Conservation (phyloP, 805 yeast genomes). For the Teunomyces stri region DNA sequence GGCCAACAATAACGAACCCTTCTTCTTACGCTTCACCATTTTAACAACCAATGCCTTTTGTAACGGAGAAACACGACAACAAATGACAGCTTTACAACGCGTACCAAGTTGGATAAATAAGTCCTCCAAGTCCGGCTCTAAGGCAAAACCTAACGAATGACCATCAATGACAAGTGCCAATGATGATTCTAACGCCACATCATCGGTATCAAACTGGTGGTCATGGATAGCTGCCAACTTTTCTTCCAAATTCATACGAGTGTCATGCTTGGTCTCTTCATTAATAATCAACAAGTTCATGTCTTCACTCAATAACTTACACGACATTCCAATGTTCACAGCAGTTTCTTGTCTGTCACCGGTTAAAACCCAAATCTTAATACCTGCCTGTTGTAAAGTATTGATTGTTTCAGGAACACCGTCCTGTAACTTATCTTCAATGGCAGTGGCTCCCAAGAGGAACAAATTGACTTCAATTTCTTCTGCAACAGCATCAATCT, state of each 20-base stretch:
- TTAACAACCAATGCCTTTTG: constrained; percentile 96
- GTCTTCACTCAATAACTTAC: constrained; percentile 89
- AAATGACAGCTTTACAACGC: constrained; percentile 90
- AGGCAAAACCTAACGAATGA: constrained; percentile 80
- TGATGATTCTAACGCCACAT: constrained; percentile 55
- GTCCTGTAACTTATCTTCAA: constrained; percentile 95
- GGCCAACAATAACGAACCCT: constrained; percentile 75
- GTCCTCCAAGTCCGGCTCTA: constrained; percentile 78
- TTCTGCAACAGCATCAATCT: constrained; percentile 87
- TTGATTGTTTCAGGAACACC: constrained; percentile 98
- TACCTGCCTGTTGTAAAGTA: constrained; percentile 93
- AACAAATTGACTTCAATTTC: constrained; percentile 76
- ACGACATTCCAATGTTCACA: constrained; percentile 96
- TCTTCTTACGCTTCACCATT: constrained; percentile 77
- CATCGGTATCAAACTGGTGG: constrained; percentile 64
- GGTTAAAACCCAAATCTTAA: constrained; percentile 95
- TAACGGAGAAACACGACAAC: constrained; percentile 96
- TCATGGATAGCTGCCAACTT: constrained; percentile 73
- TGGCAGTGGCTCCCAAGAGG: constrained; percentile 94
- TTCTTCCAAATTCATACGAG: constrained; percentile 65
- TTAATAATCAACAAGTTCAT: constrained; percentile 90
- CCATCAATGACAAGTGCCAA: constrained; percentile 94
- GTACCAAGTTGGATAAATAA: constrained; percentile 76
- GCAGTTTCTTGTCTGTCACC: constrained; percentile 99
- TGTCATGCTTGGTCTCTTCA: constrained; percentile 79